Evolutionary conservation across 1,284 basidiomycete species (phyloP), one percentile per base, ranked within the genome.

Genomic region (Singerocomus inundabilis): DNA sequence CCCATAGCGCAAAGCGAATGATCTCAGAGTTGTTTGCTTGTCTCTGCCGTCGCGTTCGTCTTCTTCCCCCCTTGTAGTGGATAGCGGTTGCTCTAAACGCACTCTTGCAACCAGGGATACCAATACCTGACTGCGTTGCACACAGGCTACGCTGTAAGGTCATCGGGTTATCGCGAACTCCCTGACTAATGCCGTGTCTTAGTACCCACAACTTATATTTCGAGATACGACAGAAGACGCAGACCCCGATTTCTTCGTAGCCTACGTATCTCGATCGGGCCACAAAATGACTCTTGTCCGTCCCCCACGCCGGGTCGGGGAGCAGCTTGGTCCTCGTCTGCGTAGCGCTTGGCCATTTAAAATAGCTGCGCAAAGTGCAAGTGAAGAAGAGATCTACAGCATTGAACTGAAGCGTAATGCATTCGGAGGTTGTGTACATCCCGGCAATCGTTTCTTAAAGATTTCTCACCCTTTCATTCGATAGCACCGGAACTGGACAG

Each of bases 171-270:
- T 42, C 40, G 16, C 24, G 21, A 26, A 25, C 37, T 32, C 18
- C 38, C 52, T 48, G 38, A 41, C 52, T 51, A 35, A 56, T 30
- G 15, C 21, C 10, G 31, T 51, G 25, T 18, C 46, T 37, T 46
- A 84, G 76, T 70, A 76, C 30, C 81, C 84, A 33, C 80, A 81
- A 16, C 73, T 88, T 24, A 70, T 89, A 43, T 89, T 81, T 55
- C 73, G 75, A 55, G 73, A 77, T 30, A 70, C 70, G 11, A 61
- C 67, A 24, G 69, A 74, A 9, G 82, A 84, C 54, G 51, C 52
- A n/a, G 61, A 69, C 9, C 71, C 78, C 0, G 69, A 75, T 41
- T 84, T 87, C 63, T 86, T 88, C 59, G 64, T 83, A 15, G 79
- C 80, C 24, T 78, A 76, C 59, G 75, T 88, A 59, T 81, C 81